These are phyloP conservation scores for Podila minutissima DNA, from an alignment of 192 early-diverging fungal species.

Conservation along the genomic window DNA sequence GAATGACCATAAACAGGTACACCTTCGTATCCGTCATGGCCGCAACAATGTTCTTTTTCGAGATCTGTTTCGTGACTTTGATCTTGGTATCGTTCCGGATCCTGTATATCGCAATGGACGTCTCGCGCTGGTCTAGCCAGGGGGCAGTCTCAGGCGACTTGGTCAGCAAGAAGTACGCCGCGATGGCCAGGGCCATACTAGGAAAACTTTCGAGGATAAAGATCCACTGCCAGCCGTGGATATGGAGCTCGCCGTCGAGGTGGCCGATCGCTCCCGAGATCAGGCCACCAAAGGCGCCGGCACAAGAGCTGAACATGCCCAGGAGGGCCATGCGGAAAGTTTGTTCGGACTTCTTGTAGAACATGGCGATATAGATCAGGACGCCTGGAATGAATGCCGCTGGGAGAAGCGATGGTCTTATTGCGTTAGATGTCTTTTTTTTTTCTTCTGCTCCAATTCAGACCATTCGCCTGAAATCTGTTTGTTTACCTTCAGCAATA, in stretches of 20 bases:
- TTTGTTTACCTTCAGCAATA: constrained; percentile 8
- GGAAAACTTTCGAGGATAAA: constrained; percentile 36
- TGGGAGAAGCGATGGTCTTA: background rate
- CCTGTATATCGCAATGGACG: constrained; percentile 37
- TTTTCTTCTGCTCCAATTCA: constrained; percentile 32
- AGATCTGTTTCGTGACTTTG: constrained; percentile 26
- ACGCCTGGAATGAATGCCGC: constrained; percentile 68
- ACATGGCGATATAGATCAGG: constrained; percentile 62
- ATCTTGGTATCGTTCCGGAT: constrained; percentile 45
- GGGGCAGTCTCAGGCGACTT: constrained; percentile 35
- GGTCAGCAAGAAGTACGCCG: constrained; percentile 23
- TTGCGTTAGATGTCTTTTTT: no score
- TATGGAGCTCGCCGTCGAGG: constrained; percentile 55
- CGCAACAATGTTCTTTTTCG: constrained; percentile 16
- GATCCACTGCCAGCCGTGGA: constrained; percentile 64
- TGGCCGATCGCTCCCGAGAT: constrained; percentile 65
- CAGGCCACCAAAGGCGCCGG: constrained; percentile 67
- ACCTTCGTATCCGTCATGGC: constrained; percentile 34
- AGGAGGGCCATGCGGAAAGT: constrained; percentile 62
- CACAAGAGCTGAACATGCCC: constrained; percentile 55
- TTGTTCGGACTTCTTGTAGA: constrained; percentile 65
- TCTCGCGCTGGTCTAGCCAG: constrained; percentile 32
- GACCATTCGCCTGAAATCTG: no score
- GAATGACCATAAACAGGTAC: constrained; percentile 38
- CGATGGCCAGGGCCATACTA: constrained; percentile 9